Evolutionary conservation across 1,139 yeast genomes (phyloP), one percentile per base, ranked within the genome.

Genomic region (Pichia sp.): DNA sequence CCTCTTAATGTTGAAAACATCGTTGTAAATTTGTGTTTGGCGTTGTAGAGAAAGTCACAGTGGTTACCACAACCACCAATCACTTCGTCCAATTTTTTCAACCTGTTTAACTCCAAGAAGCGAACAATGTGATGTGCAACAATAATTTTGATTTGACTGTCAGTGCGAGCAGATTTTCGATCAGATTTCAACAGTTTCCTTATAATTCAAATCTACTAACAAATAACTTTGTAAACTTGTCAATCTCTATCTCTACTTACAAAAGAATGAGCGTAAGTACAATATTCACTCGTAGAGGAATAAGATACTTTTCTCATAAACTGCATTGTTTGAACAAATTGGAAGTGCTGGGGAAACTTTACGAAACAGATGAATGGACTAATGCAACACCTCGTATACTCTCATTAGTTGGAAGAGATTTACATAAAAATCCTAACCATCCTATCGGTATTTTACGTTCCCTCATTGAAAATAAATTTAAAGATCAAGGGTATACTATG

Each of bases 371-470:
- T 58, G 79, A 75, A 33, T 80, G 88, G 84, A 86, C 97, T 9
- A 91, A 91, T 55, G 80, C 84, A 1, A 86, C 96, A 0, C 79
- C 81, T 1, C 71, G 81, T 38, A 86, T 91, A 35, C 57, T 82
- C 18, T 73, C 71, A 4, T 66, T 86, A 32, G 78, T 91, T 2
- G 81, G 79, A 24, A 71, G 95, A 49, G 74, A 82, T 43, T 66
- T 89, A 19, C 96, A 89, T 60, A 70, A 78, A 40, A 68, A 84
- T 47, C 75, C 77, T 14, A 64, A 76, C 51, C 97, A 91, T 58
- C 98, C 98, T 8, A 77, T 91, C 41, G 96, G 96, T 7, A 89
- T 89, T 42, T 70, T 91, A 25, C 72, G 89, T 34, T 71, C 76
- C 18, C 66, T 89, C 47, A 78, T 91, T 39, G 94, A 89, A 58